Conservation (phyloP, 1,139 yeast genomes). For the Lodderomyces jiufengensis region DNA sequence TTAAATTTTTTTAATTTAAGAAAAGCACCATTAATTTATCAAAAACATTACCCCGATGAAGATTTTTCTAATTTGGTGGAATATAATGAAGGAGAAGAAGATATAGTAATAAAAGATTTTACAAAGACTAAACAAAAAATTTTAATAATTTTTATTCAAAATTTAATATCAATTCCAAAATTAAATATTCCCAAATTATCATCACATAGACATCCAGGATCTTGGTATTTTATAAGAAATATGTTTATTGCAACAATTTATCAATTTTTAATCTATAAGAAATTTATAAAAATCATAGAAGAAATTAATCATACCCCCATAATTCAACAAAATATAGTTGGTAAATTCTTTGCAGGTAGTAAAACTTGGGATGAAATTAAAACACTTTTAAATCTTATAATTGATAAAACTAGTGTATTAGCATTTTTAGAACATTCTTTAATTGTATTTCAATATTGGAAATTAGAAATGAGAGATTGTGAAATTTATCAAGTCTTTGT, state of each 20-base stretch:
- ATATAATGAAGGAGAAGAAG: constrained; percentile 15
- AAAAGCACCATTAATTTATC: constrained; percentile 31
- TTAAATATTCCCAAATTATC: constrained; percentile 35
- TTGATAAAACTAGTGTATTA: constrained; percentile 19
- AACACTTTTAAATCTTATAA: neutral
- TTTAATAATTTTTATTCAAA: constrained; percentile 24
- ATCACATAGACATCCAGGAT: constrained; percentile 42
- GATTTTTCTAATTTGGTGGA: constrained; percentile 30
- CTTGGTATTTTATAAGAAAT: constrained; percentile 41
- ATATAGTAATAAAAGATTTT: constrained; percentile 16
- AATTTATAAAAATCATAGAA: constrained; percentile 23
- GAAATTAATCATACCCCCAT: constrained; percentile 4
- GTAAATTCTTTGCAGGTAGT: too few relatives aligned
- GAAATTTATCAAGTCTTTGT: constrained; percentile 25
- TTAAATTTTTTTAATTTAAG: constrained; percentile 21
- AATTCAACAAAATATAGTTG: too few relatives aligned
- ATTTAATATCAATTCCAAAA: constrained; percentile 30
- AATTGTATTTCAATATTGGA: constrained; percentile 36
- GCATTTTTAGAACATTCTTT: constrained; percentile 30
- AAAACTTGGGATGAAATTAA: neutral
- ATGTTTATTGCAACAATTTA: constrained; percentile 37
- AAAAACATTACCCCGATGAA: constrained; percentile 28
- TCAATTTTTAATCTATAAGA: constrained; percentile 36
- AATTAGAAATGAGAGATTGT: constrained; percentile 36
- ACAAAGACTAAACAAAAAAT: constrained; percentile 21